These are phyloP conservation scores for Penicillium manginii DNA, from an alignment of 495 filamentous ascomycete species.

Conservation along the genomic window DNA sequence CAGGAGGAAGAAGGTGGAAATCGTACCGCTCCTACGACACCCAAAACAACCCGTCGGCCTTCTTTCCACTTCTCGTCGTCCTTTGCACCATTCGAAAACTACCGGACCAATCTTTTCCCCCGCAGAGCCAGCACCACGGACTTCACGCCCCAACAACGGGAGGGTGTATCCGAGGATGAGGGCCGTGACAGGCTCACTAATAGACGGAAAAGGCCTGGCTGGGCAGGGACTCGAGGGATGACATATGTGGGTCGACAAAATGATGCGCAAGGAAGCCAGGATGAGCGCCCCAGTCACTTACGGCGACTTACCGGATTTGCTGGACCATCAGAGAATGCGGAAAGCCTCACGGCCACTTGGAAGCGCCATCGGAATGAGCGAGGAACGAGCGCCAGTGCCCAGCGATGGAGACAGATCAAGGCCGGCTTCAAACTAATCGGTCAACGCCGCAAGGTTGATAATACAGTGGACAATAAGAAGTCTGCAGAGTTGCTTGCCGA, in stretches of 20 bases:
- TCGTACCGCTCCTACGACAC: slow-evolving; percentile 66
- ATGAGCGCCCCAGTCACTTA: slow-evolving; percentile 70
- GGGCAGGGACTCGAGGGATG: slow-evolving; percentile 59
- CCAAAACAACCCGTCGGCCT: slow-evolving; percentile 49
- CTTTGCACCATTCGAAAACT: slow-evolving; percentile 51
- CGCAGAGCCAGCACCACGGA: slow-evolving; percentile 74
- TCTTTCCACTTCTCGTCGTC: slow-evolving; percentile 52
- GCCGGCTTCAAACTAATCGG: slow-evolving; percentile 81
- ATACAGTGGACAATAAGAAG: slow-evolving; percentile 87
- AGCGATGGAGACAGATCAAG: slow-evolving; percentile 87
- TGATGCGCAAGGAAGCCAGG: slow-evolving; percentile 36
- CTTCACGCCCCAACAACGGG: slow-evolving; percentile 63
- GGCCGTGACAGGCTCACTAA: slow-evolving; percentile 70
- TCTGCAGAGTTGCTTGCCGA: slow-evolving; percentile 97
- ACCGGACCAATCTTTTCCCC: slow-evolving; percentile 58
- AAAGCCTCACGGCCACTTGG: slow-evolving; percentile 53
- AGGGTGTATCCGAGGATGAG: slow-evolving; percentile 86
- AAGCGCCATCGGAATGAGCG: slow-evolving; percentile 57
- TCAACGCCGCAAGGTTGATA: slow-evolving; percentile 76
- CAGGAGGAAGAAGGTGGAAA: slow-evolving; percentile 53
- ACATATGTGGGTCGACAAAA: slow-evolving; percentile 54
- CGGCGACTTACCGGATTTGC: slow-evolving; percentile 76
- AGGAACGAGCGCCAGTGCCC: slow-evolving; percentile 76
- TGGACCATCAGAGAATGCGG: slow-evolving; percentile 58
- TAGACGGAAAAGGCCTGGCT: slow-evolving; percentile 56